Percentiles rank a stretch among this genome's conserved stretches.
These are phyloP conservation scores for Clonostachys rosea DNA, from an alignment of 2,329 filamentous ascomycete genomes.

Conservation along the genomic window DNA sequence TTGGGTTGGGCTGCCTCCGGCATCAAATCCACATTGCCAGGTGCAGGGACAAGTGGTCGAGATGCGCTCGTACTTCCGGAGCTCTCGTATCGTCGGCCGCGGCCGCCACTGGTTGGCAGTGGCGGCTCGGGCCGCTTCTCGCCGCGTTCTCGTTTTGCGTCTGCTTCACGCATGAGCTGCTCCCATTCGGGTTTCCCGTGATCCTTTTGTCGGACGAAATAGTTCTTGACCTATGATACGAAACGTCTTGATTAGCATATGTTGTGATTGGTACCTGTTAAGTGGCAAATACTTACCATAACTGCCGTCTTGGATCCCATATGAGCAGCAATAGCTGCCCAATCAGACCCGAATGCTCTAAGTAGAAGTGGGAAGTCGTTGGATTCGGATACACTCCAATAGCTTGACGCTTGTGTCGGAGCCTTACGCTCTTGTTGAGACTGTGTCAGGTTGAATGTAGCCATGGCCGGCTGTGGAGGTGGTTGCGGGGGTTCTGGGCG, in stretches of 20 bases:
- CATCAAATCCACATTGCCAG: slow-evolving; percentile 33
- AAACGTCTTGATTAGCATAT: slow-evolving; percentile 3
- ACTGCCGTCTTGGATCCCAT: slow-evolving; percentile 82
- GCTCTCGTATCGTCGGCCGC: slow-evolving; percentile 45
- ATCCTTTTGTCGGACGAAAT: slow-evolving; percentile 60
- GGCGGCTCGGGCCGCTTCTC: slow-evolving; percentile 59
- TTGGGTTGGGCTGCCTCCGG: slow-evolving; percentile 41
- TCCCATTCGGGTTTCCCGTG: slow-evolving; percentile 55
- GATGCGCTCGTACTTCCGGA: slow-evolving; percentile 21
- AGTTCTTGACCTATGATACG: slow-evolving; percentile 57
- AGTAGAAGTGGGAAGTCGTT: slow-evolving; percentile 72
- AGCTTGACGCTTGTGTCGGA: slow-evolving; percentile 65
- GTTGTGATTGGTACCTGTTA: neutral
- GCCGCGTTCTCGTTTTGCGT: slow-evolving; percentile 47
- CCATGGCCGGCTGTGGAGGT: slow-evolving; percentile 38
- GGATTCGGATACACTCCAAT: slow-evolving; percentile 82
- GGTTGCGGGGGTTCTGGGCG: slow-evolving; percentile 46
- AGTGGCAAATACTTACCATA: slow-evolving; percentile 55
- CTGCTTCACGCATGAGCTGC: slow-evolving; percentile 53
- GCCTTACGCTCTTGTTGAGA: slow-evolving; percentile 43
- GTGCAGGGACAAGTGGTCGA: slow-evolving; percentile 40
- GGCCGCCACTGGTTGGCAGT: slow-evolving; percentile 38
- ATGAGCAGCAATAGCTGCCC: slow-evolving; percentile 67
- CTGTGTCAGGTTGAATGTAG: slow-evolving; percentile 45
- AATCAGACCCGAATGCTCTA: slow-evolving; percentile 74